Base-by-base conservation (phyloP, 2,329 filamentous ascomycete genomes). In the Calonectria hawksworthii region DNA sequence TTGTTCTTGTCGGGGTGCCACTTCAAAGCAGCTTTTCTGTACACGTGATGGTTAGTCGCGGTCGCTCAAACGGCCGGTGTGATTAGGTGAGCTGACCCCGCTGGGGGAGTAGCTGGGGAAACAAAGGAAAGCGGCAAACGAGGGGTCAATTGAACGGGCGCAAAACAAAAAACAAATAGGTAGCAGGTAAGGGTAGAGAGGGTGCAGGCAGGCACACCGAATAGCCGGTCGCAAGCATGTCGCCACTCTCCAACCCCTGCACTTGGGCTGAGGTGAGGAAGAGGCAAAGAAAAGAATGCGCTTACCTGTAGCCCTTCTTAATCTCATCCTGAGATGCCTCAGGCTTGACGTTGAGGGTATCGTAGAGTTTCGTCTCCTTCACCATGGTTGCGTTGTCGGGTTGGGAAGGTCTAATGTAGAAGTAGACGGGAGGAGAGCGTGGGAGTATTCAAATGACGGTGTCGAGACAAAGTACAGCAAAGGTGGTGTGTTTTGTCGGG, bases 1-100 rank as follows among this genome's bases (percentile, higher is more conserved):
- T 96, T 96, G 90, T 99, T 99, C 90, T 99, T 99, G 89, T 99
- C 97, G 9, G 97, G 97, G 83, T 99, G 97, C 87, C 93, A 96
- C 87, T 96, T 98, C 84, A 99, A 87, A 70, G 96, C 96, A 71
- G 93, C 91, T 90, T 98, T 98, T 77, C 94, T 95, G 84, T 73
- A 67, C 51, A 74, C 36, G 41, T 71, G 70, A 64, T 82, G 77
- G 85, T 89, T 82, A 89, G 87, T 77, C 47, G 36, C 30, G 34
- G 61, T 71, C 68, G 50, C 30, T 44, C 65, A 41, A 59, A 41
- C 66, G n/a, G 26, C 63, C 32, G 65, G 44, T 44, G 67, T 65
- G 34, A 47, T 64, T 44, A 32, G 41, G 16, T 28, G 11, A 26
- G 32, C 21, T 36, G 30, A 28, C 34, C 56, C 50, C 50, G 50